Evolutionary conservation across 129 eudicot species (phyloP), one percentile per base, ranked within the genome.

Genomic region (Oenanthe sinensis): DNA sequence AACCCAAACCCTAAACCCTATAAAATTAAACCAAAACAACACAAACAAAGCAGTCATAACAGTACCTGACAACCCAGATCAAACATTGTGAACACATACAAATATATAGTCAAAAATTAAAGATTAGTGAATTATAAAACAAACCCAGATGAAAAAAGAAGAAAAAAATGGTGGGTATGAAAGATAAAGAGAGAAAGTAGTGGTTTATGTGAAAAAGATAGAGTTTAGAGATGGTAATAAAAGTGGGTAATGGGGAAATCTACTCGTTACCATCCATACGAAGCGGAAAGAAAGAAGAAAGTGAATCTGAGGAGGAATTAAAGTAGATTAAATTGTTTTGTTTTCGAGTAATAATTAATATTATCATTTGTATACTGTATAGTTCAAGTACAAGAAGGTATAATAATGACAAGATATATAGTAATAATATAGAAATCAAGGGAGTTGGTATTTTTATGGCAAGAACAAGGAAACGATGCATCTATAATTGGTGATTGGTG

Each of bases 61-160:
- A 80, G 44, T 60, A 76, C 43, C 49, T 24, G 73, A 46, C 46
- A 54, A 73, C 62, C 50, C 52, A 60, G 55, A 40, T 65, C 55
- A 65, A 78, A 60, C 78, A 54, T 75, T 19, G 60, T 71, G 4
- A 37, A 50, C 6, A 50, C n/a, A 50, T 8, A 50, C 58, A 14
- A 11, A 33, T 45, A 4, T 9, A 55, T 26, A 40, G 17, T 48
- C 39, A 24, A 19, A 75, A 75, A 6, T 14, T 20, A 52, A 83
- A 83, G 83, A 86, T 86, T 73, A 79, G 80, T 60, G 68, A 68
- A 20, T 50, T 33, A 50, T 5, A 50, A 17, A 50, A 50, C 58
- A 50, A 50, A 50, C 22, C 22, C 22, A 50, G 58, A 50, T 50
- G 58, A 17, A 22, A 50, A 50, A 50, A 16, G 8, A 16, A 50